Conservation (phyloP, 2,329 filamentous ascomycete genomes). For the Trichoderma simmonsii region DNA sequence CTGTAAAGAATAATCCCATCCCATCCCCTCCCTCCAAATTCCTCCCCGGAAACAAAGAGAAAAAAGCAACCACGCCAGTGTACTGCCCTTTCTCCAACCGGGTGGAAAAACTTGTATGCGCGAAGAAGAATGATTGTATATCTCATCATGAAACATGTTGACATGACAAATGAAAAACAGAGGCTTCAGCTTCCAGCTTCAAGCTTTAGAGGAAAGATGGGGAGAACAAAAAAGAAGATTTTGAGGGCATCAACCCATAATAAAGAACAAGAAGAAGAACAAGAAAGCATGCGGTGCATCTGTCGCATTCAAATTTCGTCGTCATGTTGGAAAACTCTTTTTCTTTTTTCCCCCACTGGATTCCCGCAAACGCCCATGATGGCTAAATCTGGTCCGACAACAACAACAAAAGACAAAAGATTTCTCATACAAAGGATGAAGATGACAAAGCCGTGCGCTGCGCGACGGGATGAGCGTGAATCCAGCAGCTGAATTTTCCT, state of each 20-base stretch:
- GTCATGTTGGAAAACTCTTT: background rate
- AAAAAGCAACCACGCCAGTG: background rate
- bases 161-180: conserved; percentile 10
- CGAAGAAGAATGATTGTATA: conserved; percentile 1
- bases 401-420: background rate
- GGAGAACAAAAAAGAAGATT: background rate
- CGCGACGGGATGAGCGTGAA: conserved; percentile 1
- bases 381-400: background rate
- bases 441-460: background rate
- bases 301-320: background rate
- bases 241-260: background rate
- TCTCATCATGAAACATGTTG: conserved; percentile 12
- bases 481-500: conserved; percentile 7
- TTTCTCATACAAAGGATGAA: background rate
- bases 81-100: background rate
- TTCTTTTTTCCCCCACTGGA: background rate
- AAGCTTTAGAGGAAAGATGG: background rate
- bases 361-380: conserved; percentile 8
- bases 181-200: background rate
- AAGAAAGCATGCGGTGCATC: conserved; percentile 4
- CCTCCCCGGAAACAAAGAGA: background rate
- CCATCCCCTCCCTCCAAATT: background rate
- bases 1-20: background rate
- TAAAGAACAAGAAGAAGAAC: background rate
- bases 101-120: background rate